phyloP scores from a whole-genome alignment of 176 grass and related monocot genomes.

The Zoysia pacifica region DNA sequence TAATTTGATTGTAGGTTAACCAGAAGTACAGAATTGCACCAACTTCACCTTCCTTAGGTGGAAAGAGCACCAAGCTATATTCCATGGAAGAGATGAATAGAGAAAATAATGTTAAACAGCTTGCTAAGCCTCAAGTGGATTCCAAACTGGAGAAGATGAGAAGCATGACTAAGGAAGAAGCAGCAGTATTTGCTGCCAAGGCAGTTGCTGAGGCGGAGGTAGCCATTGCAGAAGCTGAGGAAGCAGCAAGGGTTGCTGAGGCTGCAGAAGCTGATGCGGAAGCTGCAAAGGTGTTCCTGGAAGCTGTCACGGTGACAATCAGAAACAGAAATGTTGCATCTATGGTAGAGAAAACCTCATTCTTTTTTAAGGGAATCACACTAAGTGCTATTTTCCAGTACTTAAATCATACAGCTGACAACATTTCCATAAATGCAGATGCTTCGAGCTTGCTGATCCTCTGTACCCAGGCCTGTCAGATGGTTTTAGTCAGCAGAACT shows the following conservation, averaged over 20 bases:
- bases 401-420: slow-evolving; percentile 15
- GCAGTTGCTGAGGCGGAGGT: slow-evolving; percentile 88
- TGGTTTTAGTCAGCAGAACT: slow-evolving; percentile 36
- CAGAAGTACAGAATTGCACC: slow-evolving; percentile 79
- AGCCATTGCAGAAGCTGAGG: slow-evolving; percentile 69
- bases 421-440: slow-evolving; percentile 51
- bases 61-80: slow-evolving; percentile 46
- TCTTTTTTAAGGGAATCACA: slow-evolving; percentile 9
- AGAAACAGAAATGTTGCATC: slow-evolving; percentile 62
- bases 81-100: slow-evolving; percentile 38
- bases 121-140: slow-evolving; percentile 55
- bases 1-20: slow-evolving; percentile 59
- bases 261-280: slow-evolving; percentile 72
- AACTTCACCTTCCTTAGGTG: slow-evolving; percentile 39
- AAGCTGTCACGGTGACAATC: slow-evolving; percentile 56
- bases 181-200: slow-evolving; percentile 78
- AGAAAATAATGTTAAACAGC: slow-evolving; percentile 49
- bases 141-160: slow-evolving; percentile 59
- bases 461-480: not conserved
- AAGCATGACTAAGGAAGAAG: slow-evolving; percentile 66
- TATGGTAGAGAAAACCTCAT: slow-evolving; percentile 42
- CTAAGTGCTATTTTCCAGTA: not conserved
- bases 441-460: slow-evolving; percentile 57
- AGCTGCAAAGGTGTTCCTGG: slow-evolving; percentile 63
- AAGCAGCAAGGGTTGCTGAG: slow-evolving; percentile 79